Conservation (phyloP, 2,329 filamentous ascomycete species). For the Cladosporium velox region DNA sequence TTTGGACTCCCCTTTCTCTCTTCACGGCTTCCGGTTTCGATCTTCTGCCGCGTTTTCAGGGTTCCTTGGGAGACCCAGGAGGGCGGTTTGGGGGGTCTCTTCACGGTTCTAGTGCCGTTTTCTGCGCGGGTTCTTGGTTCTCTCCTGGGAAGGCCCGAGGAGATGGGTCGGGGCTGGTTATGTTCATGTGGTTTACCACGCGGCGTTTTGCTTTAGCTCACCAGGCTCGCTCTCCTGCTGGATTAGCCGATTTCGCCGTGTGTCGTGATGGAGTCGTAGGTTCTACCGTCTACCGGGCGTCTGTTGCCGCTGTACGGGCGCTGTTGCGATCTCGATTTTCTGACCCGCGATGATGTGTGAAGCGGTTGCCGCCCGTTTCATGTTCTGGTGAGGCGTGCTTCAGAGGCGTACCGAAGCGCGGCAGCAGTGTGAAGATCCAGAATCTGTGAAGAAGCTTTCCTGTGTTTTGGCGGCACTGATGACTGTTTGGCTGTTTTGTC, state of each 20-base stretch:
- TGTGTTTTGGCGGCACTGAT: background rate
- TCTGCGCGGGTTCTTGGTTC: background rate
- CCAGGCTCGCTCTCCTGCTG: background rate
- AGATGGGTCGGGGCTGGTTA: background rate
- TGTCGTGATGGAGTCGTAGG: background rate
- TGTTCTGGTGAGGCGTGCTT: background rate
- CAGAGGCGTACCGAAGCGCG: background rate
- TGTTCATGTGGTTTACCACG: background rate
- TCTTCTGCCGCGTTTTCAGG: background rate
- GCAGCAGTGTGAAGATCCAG: background rate
- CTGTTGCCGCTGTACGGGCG: background rate
- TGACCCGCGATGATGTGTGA: background rate
- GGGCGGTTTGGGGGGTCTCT: background rate
- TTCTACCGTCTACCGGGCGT: background rate
- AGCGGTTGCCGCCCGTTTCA: background rate
- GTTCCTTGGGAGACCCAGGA: background rate
- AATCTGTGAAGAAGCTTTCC: slow-evolving; percentile 1
- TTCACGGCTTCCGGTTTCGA: background rate
- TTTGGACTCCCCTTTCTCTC: background rate
- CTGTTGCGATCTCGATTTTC: background rate
- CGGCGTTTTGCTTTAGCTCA: background rate
- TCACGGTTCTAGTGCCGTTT: background rate
- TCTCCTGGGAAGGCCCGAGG: background rate
- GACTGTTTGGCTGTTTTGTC: background rate
- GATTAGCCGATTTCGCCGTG: background rate